phyloP scores from a whole-genome alignment of 495 filamentous ascomycete genomes.

The Letharia columbiana region DNA sequence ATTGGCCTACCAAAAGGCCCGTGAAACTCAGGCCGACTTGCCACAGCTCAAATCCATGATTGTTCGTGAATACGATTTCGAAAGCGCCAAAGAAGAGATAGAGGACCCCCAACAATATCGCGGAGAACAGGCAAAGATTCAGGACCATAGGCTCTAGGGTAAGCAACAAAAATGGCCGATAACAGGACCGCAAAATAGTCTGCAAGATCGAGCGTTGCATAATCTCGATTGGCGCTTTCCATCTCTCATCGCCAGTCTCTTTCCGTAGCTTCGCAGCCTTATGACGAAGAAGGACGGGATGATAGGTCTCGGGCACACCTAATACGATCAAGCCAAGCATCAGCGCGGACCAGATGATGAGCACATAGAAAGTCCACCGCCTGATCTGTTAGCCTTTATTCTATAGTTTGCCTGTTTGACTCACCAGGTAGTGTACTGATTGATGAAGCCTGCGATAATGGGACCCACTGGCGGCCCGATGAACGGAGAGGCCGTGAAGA shows the following conservation, averaged over 20 bases:
- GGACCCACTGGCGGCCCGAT: slow-evolving; percentile 46
- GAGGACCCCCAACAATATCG: slow-evolving; percentile 75
- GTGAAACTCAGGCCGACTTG: slow-evolving; percentile 76
- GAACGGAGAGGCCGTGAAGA: slow-evolving; percentile 76
- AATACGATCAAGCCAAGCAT: slow-evolving; percentile 55
- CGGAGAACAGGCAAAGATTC: slow-evolving; percentile 75
- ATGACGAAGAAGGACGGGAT: slow-evolving; percentile 60
- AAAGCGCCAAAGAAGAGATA: slow-evolving; percentile 97
- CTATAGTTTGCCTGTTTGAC: slow-evolving; percentile 9
- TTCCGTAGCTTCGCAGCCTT: slow-evolving; percentile 66
- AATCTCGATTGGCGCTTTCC: slow-evolving; percentile 75
- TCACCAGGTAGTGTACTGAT: slow-evolving; percentile 64
- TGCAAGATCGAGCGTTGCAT: slow-evolving; percentile 57
- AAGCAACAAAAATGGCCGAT: slow-evolving; percentile 77
- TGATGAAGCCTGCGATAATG: slow-evolving; percentile 61
- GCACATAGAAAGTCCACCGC: slow-evolving; percentile 84
- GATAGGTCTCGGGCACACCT: slow-evolving; percentile 88
- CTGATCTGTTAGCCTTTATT: slow-evolving; percentile 25
- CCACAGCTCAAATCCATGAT: slow-evolving; percentile 73
- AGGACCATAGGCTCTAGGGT: slow-evolving; percentile 80
- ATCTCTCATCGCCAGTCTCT: slow-evolving; percentile 68
- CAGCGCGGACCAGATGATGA: slow-evolving; percentile 70
- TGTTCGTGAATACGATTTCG: slow-evolving; percentile 66
- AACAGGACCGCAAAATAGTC: slow-evolving; percentile 62
- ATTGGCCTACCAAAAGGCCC: slow-evolving; percentile 57